Conservation (phyloP, 1,284 basidiomycete species). For the Malassezia slooffiae region DNA sequence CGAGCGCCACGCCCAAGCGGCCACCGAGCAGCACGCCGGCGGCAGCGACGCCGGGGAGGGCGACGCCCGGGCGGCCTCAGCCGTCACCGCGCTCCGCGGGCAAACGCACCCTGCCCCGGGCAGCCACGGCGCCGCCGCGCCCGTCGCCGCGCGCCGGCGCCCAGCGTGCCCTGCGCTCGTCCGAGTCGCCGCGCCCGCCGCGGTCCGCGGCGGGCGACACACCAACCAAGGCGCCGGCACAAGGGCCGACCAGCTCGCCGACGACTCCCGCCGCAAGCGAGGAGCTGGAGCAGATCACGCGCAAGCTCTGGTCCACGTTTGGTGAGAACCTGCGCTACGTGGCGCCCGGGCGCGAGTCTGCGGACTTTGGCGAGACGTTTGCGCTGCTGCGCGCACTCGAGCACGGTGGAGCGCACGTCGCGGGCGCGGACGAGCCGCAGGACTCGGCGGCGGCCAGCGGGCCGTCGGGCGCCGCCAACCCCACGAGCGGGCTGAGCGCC, state of each 20-base stretch:
- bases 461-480: constrained; percentile 8
- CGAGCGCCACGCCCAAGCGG: too few species aligned
- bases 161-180: too few species aligned
- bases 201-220: too few species aligned
- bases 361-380: constrained; percentile 29
- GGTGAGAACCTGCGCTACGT: constrained; percentile 34
- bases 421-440: constrained; percentile 19
- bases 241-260: too few species aligned
- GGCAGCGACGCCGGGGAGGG: too few species aligned
- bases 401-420: constrained; percentile 12
- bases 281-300: constrained; percentile 32
- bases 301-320: constrained; percentile 32
- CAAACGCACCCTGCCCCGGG: constrained; percentile 14
- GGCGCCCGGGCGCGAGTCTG: constrained; percentile 19
- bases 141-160: too few species aligned
- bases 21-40: background rate
- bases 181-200: too few species aligned
- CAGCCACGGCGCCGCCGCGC: constrained; percentile 1
- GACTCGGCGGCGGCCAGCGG: constrained; percentile 17
- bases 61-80: too few species aligned
- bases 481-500: constrained; percentile 19
- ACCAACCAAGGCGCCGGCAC: too few species aligned
- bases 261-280: constrained; percentile 21
- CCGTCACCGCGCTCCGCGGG: too few species aligned
- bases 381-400: constrained; percentile 16